Percentiles rank a stretch among this genome's conserved stretches.
phyloP scores from a whole-genome alignment of 805 yeast species.

The Starmerella geochares region DNA sequence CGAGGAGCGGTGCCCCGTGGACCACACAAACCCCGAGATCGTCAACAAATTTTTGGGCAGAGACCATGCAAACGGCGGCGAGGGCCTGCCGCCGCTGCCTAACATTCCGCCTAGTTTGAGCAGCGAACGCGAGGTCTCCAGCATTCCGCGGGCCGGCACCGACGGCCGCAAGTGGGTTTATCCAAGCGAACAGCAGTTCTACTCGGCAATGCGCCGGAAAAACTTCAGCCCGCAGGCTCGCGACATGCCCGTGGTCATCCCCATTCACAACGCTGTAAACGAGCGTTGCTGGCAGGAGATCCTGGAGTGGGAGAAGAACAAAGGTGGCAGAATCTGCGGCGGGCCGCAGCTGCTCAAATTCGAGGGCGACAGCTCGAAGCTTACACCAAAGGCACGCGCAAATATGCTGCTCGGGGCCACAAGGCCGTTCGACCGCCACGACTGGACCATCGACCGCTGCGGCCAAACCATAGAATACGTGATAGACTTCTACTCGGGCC shows the following conservation, averaged over 20 bases:
- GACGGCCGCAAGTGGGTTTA: conserved; percentile 70
- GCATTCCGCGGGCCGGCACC: conserved; percentile 71
- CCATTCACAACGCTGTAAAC: conserved; percentile 87
- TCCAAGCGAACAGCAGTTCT: conserved; percentile 92
- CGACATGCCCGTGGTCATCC: conserved; percentile 86
- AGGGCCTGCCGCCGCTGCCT: conserved; percentile 28
- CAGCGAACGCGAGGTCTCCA: conserved; percentile 62
- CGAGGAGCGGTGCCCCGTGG: conserved; percentile 21
- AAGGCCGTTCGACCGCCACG: conserved; percentile 91
- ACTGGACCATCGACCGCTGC: conserved; percentile 81
- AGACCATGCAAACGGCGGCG: conserved; percentile 31
- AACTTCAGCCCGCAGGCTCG: conserved; percentile 70
- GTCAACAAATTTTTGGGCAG: conserved; percentile 17
- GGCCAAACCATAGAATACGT: conserved; percentile 80
- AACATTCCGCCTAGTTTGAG: conserved; percentile 38
- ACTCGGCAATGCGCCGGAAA: conserved; percentile 85
- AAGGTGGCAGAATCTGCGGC: conserved; percentile 46
- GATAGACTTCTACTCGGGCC: conserved; percentile 75
- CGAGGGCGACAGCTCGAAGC: conserved; percentile 74
- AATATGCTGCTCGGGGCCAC: conserved; percentile 55
- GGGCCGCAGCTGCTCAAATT: conserved; percentile 77
- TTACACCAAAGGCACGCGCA: conserved; percentile 81
- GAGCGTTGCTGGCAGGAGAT: conserved; percentile 88
- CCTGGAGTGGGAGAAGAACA: conserved; percentile 59
- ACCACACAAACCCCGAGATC: conserved; percentile 22